These are phyloP conservation scores for Penicillium canariense DNA, from an alignment of 495 filamentous ascomycete species.

Conservation along the genomic window DNA sequence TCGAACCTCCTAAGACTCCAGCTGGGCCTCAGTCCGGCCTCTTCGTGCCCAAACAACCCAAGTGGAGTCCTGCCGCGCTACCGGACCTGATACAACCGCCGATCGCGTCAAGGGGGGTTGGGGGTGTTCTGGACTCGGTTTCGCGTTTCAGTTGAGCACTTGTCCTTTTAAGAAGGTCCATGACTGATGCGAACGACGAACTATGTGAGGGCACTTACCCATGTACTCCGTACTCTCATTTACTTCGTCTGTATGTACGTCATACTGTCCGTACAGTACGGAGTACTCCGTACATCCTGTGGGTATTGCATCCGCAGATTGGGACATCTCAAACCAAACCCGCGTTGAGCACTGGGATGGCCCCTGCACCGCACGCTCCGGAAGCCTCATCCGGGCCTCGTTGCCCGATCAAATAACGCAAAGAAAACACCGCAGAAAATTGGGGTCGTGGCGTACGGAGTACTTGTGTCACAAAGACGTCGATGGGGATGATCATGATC, in stretches of 20 bases:
- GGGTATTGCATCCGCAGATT: no score
- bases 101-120: neutral
- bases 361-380: neutral
- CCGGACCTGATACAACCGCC: neutral
- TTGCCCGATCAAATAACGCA: neutral
- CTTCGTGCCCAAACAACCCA: neutral
- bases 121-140: neutral
- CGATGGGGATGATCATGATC: neutral
- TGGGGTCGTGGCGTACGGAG: neutral
- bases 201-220: no score
- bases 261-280: no score
- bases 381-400: neutral
- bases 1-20: neutral
- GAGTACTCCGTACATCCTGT: no score
- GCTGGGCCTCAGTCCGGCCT: neutral
- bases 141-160: neutral
- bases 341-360: neutral
- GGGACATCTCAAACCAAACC: neutral
- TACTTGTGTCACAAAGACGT: neutral
- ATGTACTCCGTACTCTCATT: no score
- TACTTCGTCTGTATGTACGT: no score
- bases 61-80: neutral
- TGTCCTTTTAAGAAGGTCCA: constrained; percentile 14
- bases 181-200: neutral
- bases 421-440: neutral